phyloP scores from a whole-genome alignment of 352 stramenopile species.

The Globisporangium abappressorium region DNA sequence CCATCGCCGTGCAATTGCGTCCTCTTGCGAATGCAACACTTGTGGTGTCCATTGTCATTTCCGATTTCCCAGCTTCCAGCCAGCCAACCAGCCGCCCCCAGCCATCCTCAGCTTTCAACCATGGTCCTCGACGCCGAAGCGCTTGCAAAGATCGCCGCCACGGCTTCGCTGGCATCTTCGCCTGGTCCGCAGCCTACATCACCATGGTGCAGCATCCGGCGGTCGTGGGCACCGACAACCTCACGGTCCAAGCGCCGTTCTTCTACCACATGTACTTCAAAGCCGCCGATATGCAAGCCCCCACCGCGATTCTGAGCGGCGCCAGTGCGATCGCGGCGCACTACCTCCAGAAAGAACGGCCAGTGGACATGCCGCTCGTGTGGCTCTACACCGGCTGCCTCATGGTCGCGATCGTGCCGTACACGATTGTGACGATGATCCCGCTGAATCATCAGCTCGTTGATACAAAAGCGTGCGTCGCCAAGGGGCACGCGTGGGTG shows the following conservation, averaged over 20 bases:
- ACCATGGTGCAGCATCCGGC: conserved; percentile 33
- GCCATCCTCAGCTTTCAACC: background rate
- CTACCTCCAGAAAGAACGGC: conserved; percentile 11
- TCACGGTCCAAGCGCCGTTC: conserved; percentile 19
- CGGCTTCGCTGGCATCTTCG: conserved; percentile 24
- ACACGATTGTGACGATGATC: conserved; percentile 68
- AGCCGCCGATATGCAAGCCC: conserved; percentile 21
- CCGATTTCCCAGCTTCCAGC: background rate
- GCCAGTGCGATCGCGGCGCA: conserved; percentile 19
- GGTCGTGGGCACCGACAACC: conserved; percentile 9
- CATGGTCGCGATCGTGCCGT: conserved; percentile 60
- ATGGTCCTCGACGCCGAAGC: conserved; percentile 8
- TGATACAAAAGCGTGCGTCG: conserved; percentile 38
- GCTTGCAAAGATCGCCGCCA: conserved; percentile 17
- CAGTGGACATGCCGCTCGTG: conserved; percentile 2
- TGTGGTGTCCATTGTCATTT: background rate
- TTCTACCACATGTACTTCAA: conserved; percentile 29
- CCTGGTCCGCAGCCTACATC: conserved; percentile 32
- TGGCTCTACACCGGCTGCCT: conserved; percentile 32
- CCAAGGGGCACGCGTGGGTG: conserved; percentile 43
- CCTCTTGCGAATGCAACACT: background rate
- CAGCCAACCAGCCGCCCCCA: background rate
- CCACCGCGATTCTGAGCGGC: conserved; percentile 22
- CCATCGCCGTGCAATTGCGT: no score
- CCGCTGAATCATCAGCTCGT: conserved; percentile 58